Evolutionary conservation across 352 stramenopile species (phyloP).

Genomic region (Phytophthora sp.): DNA sequence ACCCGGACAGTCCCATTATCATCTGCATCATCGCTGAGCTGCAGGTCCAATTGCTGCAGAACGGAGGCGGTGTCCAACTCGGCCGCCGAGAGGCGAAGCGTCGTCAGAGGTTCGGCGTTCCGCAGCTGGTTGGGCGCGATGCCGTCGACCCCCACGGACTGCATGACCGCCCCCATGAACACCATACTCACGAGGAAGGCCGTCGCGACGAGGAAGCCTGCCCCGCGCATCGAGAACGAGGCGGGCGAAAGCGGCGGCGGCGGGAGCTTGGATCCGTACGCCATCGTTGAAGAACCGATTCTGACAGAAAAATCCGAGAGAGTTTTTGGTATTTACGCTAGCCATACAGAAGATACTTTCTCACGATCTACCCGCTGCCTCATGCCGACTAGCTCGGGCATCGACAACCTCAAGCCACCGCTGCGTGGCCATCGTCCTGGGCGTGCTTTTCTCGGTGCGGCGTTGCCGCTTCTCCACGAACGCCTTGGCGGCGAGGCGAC

Average conservation of each 20-base stretch:
- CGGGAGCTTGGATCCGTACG: slow-evolving; percentile 24
- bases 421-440: slow-evolving; percentile 67
- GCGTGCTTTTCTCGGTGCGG: slow-evolving; percentile 53
- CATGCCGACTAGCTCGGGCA: slow-evolving; percentile 10
- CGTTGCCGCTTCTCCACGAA: slow-evolving; percentile 74
- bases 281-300: slow-evolving; percentile 9
- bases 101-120: slow-evolving; percentile 2
- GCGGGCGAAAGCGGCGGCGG: slow-evolving; percentile 23
- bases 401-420: slow-evolving; percentile 69
- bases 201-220: slow-evolving; percentile 27
- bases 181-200: slow-evolving; percentile 42
- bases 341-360: slow-evolving; percentile 7
- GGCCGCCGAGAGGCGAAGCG: slow-evolving; percentile 14
- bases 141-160: slow-evolving; percentile 31
- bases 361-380: background rate
- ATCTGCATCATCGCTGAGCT: slow-evolving; percentile 10
- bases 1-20: slow-evolving; percentile 15
- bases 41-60: slow-evolving; percentile 16
- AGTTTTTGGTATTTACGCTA: slow-evolving; percentile 4
- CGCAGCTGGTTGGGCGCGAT: slow-evolving; percentile 9
- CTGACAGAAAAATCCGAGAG: slow-evolving; percentile 7
- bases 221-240: slow-evolving; percentile 33
- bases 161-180: slow-evolving; percentile 42
- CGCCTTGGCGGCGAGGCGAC: slow-evolving; percentile 55
- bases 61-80: slow-evolving; percentile 3